These are phyloP conservation scores for Vachellia pachyceras DNA, from an alignment of 306 rosid genomes.

Conservation along the genomic window DNA sequence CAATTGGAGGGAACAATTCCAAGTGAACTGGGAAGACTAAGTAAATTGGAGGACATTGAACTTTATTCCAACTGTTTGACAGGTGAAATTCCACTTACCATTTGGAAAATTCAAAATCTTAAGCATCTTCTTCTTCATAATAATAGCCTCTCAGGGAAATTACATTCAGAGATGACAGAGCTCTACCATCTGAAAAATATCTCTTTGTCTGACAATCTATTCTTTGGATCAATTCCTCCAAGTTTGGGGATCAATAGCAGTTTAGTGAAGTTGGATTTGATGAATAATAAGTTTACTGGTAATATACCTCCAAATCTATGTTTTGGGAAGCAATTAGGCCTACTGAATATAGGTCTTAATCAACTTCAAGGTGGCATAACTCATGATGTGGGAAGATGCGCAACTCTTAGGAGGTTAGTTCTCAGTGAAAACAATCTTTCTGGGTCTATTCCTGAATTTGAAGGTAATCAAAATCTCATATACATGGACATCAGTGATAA, in stretches of 20 bases:
- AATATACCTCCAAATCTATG: slow-evolving; percentile 76
- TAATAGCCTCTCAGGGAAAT: slow-evolving; percentile 71
- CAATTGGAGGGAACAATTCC: slow-evolving; percentile 76
- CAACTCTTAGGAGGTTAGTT: slow-evolving; percentile 64
- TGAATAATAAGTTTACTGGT: slow-evolving; percentile 64
- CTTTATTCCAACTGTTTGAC: slow-evolving; percentile 57
- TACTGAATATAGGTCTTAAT: slow-evolving; percentile 65
- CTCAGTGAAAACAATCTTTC: slow-evolving; percentile 56
- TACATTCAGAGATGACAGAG: slow-evolving; percentile 71
- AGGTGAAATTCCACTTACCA: slow-evolving; percentile 75
- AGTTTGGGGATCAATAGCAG: slow-evolving; percentile 74
- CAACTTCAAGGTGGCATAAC: slow-evolving; percentile 71
- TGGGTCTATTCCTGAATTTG: slow-evolving; percentile 68
- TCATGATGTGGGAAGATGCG: slow-evolving; percentile 66
- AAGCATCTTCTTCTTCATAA: slow-evolving; percentile 45
- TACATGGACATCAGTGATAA: slow-evolving; percentile 61
- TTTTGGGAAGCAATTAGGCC: slow-evolving; percentile 53
- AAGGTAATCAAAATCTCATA: slow-evolving; percentile 38
- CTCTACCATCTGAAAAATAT: slow-evolving; percentile 67
- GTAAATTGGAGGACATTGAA: slow-evolving; percentile 52
- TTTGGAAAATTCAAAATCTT: slow-evolving; percentile 85
- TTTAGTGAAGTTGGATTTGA: slow-evolving; percentile 62
- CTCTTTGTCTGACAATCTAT: slow-evolving; percentile 64
- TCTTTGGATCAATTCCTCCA: slow-evolving; percentile 79
- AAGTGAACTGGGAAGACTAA: slow-evolving; percentile 62